These are phyloP conservation scores for Coleophoma cylindrospora DNA, from an alignment of 2,329 filamentous ascomycete genomes.

Conservation along the genomic window DNA sequence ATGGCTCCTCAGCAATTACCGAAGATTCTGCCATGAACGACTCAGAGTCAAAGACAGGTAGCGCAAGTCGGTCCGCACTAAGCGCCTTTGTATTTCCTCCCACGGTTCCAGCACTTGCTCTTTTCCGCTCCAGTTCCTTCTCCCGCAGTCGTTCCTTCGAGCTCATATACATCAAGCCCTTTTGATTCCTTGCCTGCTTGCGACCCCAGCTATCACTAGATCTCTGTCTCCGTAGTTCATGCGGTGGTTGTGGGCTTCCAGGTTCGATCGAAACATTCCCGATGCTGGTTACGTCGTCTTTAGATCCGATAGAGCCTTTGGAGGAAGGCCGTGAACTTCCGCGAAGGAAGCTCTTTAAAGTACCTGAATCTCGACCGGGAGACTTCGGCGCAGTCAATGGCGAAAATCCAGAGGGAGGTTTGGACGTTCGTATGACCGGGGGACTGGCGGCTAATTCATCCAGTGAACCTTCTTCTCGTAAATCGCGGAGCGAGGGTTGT, in stretches of 20 bases:
- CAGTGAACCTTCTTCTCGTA: constrained; percentile 43
- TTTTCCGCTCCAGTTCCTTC: constrained; percentile 57
- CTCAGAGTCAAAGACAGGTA: constrained; percentile 21
- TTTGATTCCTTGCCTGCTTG: constrained; percentile 46
- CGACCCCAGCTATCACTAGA: constrained; percentile 60
- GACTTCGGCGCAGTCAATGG: constrained; percentile 58
- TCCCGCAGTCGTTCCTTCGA: constrained; percentile 63
- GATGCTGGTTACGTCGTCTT: constrained; percentile 55
- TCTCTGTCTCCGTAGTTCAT: constrained; percentile 45
- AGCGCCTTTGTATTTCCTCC: constrained; percentile 35
- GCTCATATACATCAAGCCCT: constrained; percentile 67
- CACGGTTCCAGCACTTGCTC: constrained; percentile 37
- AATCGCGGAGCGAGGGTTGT: constrained; percentile 43
- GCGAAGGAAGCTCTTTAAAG: constrained; percentile 56
- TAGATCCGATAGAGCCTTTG: constrained; percentile 48
- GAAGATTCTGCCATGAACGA: constrained; percentile 28
- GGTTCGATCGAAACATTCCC: constrained; percentile 61
- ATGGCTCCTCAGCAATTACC: constrained; percentile 45
- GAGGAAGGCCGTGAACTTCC: constrained; percentile 52
- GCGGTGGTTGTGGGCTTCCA: constrained; percentile 33
- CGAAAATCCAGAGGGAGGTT: constrained; percentile 73
- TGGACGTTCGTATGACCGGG: constrained; percentile 76
- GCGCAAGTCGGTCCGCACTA: constrained; percentile 15
- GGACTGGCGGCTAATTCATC: constrained; percentile 58
- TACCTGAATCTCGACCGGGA: constrained; percentile 34